A percentile compares a stretch with the other conserved stretches of the same genome.
These are phyloP conservation scores for Meira miltonrushii DNA, from an alignment of 1,284 basidiomycete species.

Conservation along the genomic window DNA sequence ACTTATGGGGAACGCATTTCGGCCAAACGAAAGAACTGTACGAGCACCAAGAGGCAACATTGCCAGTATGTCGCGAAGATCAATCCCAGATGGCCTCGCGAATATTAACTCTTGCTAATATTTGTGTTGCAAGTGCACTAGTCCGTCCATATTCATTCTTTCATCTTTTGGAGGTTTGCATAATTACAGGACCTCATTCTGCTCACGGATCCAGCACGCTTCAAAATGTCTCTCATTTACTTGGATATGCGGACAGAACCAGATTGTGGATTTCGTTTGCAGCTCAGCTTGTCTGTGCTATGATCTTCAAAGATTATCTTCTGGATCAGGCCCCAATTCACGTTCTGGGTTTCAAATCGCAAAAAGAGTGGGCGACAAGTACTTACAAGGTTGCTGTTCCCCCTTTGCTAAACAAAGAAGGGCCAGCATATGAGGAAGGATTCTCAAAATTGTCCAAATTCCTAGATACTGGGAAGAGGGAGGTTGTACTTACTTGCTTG, in stretches of 20 bases:
- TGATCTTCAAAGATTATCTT: conserved; percentile 54
- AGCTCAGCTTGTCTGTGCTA: conserved; percentile 60
- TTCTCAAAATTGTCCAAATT: conserved; percentile 65
- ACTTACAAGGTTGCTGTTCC: conserved; percentile 23
- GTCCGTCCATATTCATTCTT: conserved; percentile 81
- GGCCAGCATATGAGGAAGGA: conserved; percentile 54
- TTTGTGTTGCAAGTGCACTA: conserved; percentile 72
- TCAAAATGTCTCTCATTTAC: conserved; percentile 63
- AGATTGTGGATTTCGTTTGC: conserved; percentile 74
- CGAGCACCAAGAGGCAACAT: conserved; percentile 17
- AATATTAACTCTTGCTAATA: conserved; percentile 72
- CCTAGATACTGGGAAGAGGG: conserved; percentile 57
- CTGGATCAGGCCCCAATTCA: conserved; percentile 65
- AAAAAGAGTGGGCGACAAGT: conserved; percentile 39
- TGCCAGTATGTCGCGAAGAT: conserved; percentile 53
- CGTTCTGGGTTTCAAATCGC: conserved; percentile 67
- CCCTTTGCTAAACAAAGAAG: conserved; percentile 29
- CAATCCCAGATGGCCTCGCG: conserved; percentile 75
- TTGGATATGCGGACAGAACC: conserved; percentile 66
- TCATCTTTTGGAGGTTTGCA: conserved; percentile 69
- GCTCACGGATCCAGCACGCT: conserved; percentile 57
- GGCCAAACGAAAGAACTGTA: conserved; percentile 22
- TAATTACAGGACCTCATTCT: conserved; percentile 55
- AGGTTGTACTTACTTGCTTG: conserved; percentile 65
- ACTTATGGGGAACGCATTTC: conserved; percentile 13